Evolutionary conservation across 345 rosid genomes (phyloP).

Genomic region (Citrus maxima): DNA sequence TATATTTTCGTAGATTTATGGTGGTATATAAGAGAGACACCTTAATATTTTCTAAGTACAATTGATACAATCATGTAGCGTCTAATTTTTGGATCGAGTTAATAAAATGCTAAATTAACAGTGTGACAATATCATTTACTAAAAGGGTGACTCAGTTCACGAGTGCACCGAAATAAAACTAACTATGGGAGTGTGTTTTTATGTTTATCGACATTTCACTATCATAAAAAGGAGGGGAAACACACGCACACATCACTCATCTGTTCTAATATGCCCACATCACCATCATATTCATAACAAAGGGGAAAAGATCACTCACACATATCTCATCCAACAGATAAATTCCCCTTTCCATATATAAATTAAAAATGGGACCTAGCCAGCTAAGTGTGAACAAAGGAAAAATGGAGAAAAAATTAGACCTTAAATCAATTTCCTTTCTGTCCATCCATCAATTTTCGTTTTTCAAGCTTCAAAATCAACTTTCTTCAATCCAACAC

Average conservation of each 20-base stretch:
- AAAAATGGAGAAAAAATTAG: background rate
- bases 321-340: conserved; percentile 17
- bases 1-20: too few relatives aligned
- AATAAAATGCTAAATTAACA: too few relatives aligned
- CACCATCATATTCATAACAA: background rate
- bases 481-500: background rate
- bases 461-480: background rate
- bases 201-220: background rate
- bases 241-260: background rate
- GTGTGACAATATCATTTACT: too few relatives aligned
- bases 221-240: background rate
- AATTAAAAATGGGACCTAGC: background rate
- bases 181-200: background rate
- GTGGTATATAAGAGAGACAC: too few relatives aligned
- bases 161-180: too few relatives aligned
- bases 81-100: too few relatives aligned
- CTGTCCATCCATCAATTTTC: background rate
- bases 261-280: background rate
- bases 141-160: too few relatives aligned
- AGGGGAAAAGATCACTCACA: background rate
- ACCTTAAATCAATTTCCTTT: background rate
- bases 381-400: conserved; percentile 34
- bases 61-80: too few relatives aligned
- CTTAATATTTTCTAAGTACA: too few relatives aligned
- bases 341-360: conserved; percentile 5